Conservation (phyloP, 2,329 filamentous ascomycete species). For the Aspergillus fumigatiaffinis region DNA sequence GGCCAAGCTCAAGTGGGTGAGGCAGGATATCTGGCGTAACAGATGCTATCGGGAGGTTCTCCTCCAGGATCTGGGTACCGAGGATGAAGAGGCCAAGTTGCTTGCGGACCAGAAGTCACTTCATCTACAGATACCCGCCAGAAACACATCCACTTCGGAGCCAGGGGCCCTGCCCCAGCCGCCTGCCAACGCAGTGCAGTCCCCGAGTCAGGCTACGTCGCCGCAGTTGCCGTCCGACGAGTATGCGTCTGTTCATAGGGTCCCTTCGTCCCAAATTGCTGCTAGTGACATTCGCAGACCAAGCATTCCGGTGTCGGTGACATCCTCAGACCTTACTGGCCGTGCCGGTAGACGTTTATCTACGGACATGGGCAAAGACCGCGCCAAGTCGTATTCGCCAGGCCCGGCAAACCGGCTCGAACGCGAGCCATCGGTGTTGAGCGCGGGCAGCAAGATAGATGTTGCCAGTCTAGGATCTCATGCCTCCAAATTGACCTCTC, state of each 20-base stretch:
- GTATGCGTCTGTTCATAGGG: slow-evolving; percentile 14
- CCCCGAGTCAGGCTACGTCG: slow-evolving; percentile 10
- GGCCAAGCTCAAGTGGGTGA: slow-evolving; percentile 88
- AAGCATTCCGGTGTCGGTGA: slow-evolving; percentile 30
- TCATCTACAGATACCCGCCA: slow-evolving; percentile 15
- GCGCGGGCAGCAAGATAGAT: slow-evolving; percentile 34
- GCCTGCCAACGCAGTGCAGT: slow-evolving; percentile 6
- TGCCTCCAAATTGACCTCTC: slow-evolving; percentile 33
- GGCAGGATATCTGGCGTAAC: slow-evolving; percentile 87
- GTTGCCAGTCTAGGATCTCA: slow-evolving; percentile 31
- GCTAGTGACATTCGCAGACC: slow-evolving; percentile 26
- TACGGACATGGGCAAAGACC: slow-evolving; percentile 22
- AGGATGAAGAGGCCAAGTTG: slow-evolving; percentile 38
- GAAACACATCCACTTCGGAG: slow-evolving; percentile 14
- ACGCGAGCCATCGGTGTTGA: slow-evolving; percentile 38
- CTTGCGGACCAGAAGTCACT: slow-evolving; percentile 22
- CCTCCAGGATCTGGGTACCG: slow-evolving; percentile 78
- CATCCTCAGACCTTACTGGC: slow-evolving; percentile 28
- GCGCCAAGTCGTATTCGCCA: slow-evolving; percentile 24
- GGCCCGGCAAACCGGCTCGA: slow-evolving; percentile 25
- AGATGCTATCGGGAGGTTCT: slow-evolving; percentile 89
- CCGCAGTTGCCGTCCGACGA: slow-evolving; percentile 11
- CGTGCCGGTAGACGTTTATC: slow-evolving; percentile 26
- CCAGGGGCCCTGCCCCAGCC: slow-evolving; percentile 1
- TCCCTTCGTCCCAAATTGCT: slow-evolving; percentile 19